Evolutionary conservation across 306 rosid species (phyloP), one percentile per base, ranked within the genome.

Genomic region (Cucumis cinereus): DNA sequence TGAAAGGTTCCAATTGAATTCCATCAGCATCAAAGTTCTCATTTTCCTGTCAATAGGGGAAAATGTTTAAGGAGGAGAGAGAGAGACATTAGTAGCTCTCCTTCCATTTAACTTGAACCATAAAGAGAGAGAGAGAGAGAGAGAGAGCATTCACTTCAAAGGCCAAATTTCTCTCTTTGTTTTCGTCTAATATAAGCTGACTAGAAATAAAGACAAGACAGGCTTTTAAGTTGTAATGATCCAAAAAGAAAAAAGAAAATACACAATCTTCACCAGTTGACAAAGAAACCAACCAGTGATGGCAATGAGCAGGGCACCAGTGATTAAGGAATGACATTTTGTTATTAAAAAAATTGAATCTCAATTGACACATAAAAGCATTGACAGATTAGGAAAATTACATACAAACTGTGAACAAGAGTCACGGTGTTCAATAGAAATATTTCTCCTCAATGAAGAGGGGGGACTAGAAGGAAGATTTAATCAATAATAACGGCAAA

Each of bases 1-100:
- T 94, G 86, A 94, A 94, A 64, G 96, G 97, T 79, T 94, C 99
- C 19, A 94, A 84, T 81, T 84, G 96, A 85, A 94, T 81, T 75
- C 97, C 99, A 23, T 90, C 95, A 16, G 84, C 95, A 58, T 83
- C 88, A 60, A 94, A 92, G 75, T 83, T 86, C 22, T 63, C 83
- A 49, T 50, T 35, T 8, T 45, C 77, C 79, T 77, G 80, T 28
- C 52, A 77, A 56, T 12, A 23, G 71, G 57, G 38, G 40, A 59
- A 54, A 35, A 56, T 28, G 19, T 24, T 73, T 15, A 26, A 11
- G 54, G 20, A 13, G 10, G 20, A 15, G 69, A 62, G 22, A 14
- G 74, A 69, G 57, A 43, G 55, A 40, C 8, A 67, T 67, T 41
- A 19, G 52, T 66, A 20, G 19, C 73, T 14, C 17, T 41, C 54